Base-by-base conservation (phyloP, 176 grass and related monocot species). In the Eragrostis curvula region DNA sequence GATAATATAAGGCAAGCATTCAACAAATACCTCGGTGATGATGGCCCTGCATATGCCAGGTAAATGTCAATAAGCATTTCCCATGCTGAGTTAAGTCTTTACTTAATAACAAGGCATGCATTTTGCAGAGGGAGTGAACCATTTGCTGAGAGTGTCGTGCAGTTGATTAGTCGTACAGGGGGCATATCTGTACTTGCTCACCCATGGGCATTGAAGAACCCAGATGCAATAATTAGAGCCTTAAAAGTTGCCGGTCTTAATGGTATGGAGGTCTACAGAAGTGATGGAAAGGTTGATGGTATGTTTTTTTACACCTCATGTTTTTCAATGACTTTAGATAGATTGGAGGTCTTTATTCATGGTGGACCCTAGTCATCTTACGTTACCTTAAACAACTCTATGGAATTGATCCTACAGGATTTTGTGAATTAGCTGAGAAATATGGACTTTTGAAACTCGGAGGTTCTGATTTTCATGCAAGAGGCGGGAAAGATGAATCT, bases 401-500 rank as follows among this genome's bases (percentile, higher is more conserved):
- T 1, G 9, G 32, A 52, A 52, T 68, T 65, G 46, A 41, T 75
- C 63, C n/a, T 59, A 24, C 84, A 99, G 93, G 85, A 39, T 99
- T 96, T 92, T 71, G 52, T 66, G 86, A 91, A 20, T 78, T 99
- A 79, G 96, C 96, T 68, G 91, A 99, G 72, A 88, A 82, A 65
- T 80, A 92, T 57, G 89, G 78, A 79, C 88, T 99, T 78, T 41
- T 96, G 79, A 99, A 99, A 84, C 74, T 99, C 32, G 91, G 96
- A 74, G 93, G 93, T 88, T 99, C 96, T 66, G 96, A 99, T 90
- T 99, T 96, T 27, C 96, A 99, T 90, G 96, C 89, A 78, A 93
- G 82, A 90, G 89, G 89, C 8, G 77, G 88, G 40, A 93, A 94
- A 67, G 85, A 96, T 83, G 93, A 99, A 74, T 87, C 89, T 63